These are phyloP conservation scores for Cynara cardunculus DNA, from an alignment of 129 eudicot species.

Conservation along the genomic window DNA sequence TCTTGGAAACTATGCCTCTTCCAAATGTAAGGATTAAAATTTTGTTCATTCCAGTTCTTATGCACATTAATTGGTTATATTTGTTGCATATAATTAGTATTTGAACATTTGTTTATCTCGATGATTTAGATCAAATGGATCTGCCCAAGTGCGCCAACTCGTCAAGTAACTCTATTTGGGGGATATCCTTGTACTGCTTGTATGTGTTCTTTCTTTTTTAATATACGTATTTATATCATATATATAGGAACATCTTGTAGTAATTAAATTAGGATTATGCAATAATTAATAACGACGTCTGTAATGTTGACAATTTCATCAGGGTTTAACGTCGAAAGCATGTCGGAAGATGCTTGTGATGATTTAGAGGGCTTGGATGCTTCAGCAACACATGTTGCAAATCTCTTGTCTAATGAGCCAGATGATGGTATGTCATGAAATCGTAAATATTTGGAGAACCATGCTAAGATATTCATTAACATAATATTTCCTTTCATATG, in stretches of 20 bases:
- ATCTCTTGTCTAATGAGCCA: constrained; percentile 42
- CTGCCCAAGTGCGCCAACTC: constrained; percentile 87
- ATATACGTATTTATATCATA: neutral
- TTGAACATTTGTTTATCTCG: neutral
- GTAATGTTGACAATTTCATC: neutral
- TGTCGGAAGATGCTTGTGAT: constrained; percentile 40
- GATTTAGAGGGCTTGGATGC: constrained; percentile 54
- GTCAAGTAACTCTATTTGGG: constrained; percentile 62
- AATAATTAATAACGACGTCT: neutral
- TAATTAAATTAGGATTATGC: neutral
- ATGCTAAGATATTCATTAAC: too few species aligned
- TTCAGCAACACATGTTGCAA: constrained; percentile 55
- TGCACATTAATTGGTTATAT: neutral
- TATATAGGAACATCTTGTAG: neutral
- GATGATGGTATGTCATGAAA: constrained; percentile 34
- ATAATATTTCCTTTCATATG: too few species aligned
- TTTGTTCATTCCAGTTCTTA: constrained; percentile 4
- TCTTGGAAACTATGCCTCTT: constrained; percentile 64
- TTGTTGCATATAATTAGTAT: constrained; percentile 2
- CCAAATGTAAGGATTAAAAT: constrained; percentile 53
- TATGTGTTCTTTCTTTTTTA: constrained; percentile 28
- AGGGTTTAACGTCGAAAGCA: constrained; percentile 52
- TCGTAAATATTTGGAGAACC: too few species aligned
- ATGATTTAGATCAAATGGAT: constrained; percentile 59
- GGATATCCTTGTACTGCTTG: constrained; percentile 79